Base-by-base conservation (phyloP, 2,329 filamentous ascomycete genomes). In the Curvularia verruculosa region DNA sequence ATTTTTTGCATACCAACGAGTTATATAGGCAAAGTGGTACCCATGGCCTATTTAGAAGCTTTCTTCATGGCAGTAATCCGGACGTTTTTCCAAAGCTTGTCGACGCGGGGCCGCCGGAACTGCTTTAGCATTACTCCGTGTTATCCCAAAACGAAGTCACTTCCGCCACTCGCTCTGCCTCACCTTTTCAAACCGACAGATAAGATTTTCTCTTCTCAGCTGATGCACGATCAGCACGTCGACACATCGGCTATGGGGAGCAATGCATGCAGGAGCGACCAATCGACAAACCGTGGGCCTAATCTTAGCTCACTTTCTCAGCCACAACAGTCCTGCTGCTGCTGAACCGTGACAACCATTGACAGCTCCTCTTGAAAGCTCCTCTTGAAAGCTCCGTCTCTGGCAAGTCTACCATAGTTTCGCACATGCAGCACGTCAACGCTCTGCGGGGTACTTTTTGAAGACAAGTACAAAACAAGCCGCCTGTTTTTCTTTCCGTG, bases 291-390 rank as follows among this genome's bases (percentile, higher is more conserved):
- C 62, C 55, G 59, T 34, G 47, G 44, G 47, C 48, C 36, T 54
- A 53, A 57, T 63, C 45, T 66, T 34, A 64, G 59, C 56, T 59
- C 60, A 56, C 60, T 53, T 59, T 56, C 60, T 36, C 56, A 61
- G 56, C 62, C 58, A 41, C 58, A 21, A 37, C 43, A 28, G 36
- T 34, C 44, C 43, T 50, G 29, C 58, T 55, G 53, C 54, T 12
- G 58, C 56, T 59, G 52, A 67, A 48, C 55, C 56, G 23, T 40
- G 39, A 36, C 49, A 24, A 23, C 10, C 50, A 21, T 49, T 44
- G 23, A 45, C 52, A 47, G 43, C 21, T 29, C 50, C 29, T 53
- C 29, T 15, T 13, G 23, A 45, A 54, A 47, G 43, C 21, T 29
- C 50, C 29, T 53, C 29, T 15, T 13, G 29, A 31, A 31, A 3